Conservation (phyloP, 2,329 filamentous ascomycete genomes). For the Sclerotinia nivalis region DNA sequence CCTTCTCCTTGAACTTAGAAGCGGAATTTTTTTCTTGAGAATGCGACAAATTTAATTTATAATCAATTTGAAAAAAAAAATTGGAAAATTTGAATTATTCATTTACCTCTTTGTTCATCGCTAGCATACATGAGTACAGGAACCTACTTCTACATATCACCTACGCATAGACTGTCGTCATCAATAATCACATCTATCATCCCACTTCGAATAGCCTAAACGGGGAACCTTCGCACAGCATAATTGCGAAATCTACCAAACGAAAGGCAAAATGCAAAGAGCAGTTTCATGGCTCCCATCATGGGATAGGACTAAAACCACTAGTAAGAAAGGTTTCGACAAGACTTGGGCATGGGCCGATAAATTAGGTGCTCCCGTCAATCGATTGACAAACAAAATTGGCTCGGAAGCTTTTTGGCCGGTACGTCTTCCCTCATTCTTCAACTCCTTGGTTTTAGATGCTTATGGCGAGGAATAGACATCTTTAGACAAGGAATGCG, state of each 20-base stretch:
- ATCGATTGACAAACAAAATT: conserved; percentile 77
- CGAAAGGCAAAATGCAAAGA: conserved; percentile 39
- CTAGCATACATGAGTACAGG: background rate
- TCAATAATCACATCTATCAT: conserved; percentile 9
- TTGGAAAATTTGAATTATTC: background rate
- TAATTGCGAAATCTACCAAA: conserved; percentile 32
- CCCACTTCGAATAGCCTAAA: conserved; percentile 23
- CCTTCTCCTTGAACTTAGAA: background rate
- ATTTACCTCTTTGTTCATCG: background rate
- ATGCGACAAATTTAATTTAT: conserved; percentile 20
- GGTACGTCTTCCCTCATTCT: background rate
- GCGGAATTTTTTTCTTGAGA: background rate
- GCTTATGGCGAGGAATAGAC: conserved; percentile 43
- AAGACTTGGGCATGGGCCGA: conserved; percentile 69
- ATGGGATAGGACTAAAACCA: conserved; percentile 56
- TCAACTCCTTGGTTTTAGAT: background rate
- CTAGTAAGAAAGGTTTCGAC: conserved; percentile 68
- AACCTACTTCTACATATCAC: background rate
- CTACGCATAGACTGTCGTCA: conserved; percentile 17
- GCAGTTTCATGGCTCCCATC: conserved; percentile 43
- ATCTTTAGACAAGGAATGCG: conserved; percentile 80
- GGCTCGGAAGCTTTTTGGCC: conserved; percentile 84
- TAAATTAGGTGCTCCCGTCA: conserved; percentile 72
- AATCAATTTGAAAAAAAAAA: background rate
- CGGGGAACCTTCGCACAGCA: conserved; percentile 23